Conservation (phyloP, 2,329 filamentous ascomycete species). For the Lecanosticta acicola region DNA sequence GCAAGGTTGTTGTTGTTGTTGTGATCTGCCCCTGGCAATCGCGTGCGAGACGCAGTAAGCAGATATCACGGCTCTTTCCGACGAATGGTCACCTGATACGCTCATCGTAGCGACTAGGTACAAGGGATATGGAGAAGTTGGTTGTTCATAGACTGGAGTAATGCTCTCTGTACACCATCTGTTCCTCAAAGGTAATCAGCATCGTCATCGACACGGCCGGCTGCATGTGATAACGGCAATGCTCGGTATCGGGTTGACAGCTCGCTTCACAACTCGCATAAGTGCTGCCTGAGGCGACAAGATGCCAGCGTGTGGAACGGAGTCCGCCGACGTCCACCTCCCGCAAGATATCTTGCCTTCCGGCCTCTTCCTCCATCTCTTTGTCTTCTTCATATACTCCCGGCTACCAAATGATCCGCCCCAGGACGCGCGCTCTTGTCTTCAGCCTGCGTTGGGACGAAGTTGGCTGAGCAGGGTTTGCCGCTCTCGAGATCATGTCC, state of each 20-base stretch:
- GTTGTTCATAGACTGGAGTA: too few species aligned
- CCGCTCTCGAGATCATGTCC: conserved; percentile 7
- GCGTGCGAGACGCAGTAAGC: conserved; percentile 21
- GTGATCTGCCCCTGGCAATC: conserved; percentile 9
- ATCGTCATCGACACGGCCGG: not conserved
- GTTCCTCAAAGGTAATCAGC: not conserved
- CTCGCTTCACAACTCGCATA: not conserved
- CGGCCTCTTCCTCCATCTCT: too few species aligned
- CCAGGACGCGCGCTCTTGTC: too few species aligned
- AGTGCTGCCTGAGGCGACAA: too few species aligned
- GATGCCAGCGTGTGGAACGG: too few species aligned
- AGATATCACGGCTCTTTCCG: conserved; percentile 8
- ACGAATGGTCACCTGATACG: conserved; percentile 3
- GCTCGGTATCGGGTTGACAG: not conserved
- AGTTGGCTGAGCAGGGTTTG: not conserved
- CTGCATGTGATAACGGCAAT: too few species aligned
- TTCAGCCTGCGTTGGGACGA: not conserved
- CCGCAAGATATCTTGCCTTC: too few species aligned
- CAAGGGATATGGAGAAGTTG: not conserved
- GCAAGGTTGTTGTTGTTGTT: conserved; percentile 1
- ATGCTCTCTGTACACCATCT: not conserved
- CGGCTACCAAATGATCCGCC: too few species aligned
- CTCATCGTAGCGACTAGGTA: conserved; percentile 2
- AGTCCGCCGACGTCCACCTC: too few species aligned
- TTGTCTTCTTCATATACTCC: too few species aligned